Evolutionary conservation across 495 filamentous ascomycete species (phyloP).

Genomic region (Penicillium verhagenii): DNA sequence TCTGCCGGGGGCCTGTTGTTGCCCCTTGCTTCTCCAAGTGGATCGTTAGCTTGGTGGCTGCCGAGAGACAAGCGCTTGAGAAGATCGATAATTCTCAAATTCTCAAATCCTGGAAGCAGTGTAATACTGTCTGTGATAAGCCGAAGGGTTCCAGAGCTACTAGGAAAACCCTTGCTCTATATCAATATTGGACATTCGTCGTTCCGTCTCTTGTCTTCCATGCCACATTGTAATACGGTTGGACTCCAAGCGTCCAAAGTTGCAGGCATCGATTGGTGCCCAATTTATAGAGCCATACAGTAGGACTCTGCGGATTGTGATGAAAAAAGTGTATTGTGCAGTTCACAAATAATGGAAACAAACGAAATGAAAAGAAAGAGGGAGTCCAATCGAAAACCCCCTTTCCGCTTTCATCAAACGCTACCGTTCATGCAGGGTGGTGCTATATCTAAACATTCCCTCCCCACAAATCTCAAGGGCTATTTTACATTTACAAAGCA

Average conservation of each 20-base stretch:
- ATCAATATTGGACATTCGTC: too few species aligned
- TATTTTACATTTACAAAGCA: slow-evolving; percentile 74
- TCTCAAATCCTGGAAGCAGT: too few species aligned
- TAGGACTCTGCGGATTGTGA: not conserved
- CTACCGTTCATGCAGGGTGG: slow-evolving; percentile 32
- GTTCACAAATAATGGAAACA: slow-evolving; percentile 33
- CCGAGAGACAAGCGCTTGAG: not conserved
- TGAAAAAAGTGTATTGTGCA: slow-evolving; percentile 13
- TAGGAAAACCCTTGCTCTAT: too few species aligned
- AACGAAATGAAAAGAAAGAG: slow-evolving; percentile 20
- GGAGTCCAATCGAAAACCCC: slow-evolving; percentile 1
- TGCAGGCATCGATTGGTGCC: too few species aligned
- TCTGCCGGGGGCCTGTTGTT: not conserved
- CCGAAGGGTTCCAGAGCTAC: too few species aligned
- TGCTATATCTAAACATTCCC: slow-evolving; percentile 24
- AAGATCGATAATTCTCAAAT: not conserved
- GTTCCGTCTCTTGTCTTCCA: too few species aligned
- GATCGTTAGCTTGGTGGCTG: not conserved
- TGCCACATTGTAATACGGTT: too few species aligned
- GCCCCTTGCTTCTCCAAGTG: not conserved
- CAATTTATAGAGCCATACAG: not conserved
- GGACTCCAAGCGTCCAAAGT: too few species aligned
- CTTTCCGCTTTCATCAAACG: slow-evolving; percentile 24
- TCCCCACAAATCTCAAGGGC: slow-evolving; percentile 20
- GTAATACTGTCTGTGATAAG: too few species aligned